Percentiles rank a stretch among this genome's conserved stretches.
Evolutionary conservation across 257 asterid genomes (phyloP).

Genomic region (Gentiana straminea): DNA sequence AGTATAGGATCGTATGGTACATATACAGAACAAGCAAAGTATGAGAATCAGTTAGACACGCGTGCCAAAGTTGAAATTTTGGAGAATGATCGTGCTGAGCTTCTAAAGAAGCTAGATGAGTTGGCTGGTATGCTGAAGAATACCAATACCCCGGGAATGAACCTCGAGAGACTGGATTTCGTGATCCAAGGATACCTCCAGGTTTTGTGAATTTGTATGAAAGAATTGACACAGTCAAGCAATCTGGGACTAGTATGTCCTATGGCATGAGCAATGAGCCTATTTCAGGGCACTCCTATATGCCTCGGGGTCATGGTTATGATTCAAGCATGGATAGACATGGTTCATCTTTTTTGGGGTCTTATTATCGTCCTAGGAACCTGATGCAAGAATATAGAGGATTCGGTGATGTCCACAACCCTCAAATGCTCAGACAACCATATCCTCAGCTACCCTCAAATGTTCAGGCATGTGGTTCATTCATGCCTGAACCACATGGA

Average conservation of each 20-base stretch:
- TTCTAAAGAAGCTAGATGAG: conserved; percentile 70
- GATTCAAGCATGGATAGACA: conserved; percentile 33
- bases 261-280: conserved; percentile 14
- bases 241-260: conserved; percentile 26
- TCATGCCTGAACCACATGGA: conserved; percentile 54
- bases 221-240: conserved; percentile 29
- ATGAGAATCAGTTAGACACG: conserved; percentile 24
- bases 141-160: conserved; percentile 46
- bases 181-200: conserved; percentile 28
- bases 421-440: conserved; percentile 41
- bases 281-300: conserved; percentile 28
- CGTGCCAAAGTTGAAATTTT: conserved; percentile 38
- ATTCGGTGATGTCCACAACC: conserved; percentile 27
- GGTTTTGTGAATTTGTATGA: conserved; percentile 33
- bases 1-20: conserved; percentile 33
- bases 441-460: conserved; percentile 33
- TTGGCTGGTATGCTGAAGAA: conserved; percentile 57
- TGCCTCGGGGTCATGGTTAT: conserved; percentile 22
- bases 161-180: conserved; percentile 33
- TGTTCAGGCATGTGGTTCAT: conserved; percentile 29
- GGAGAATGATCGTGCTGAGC: conserved; percentile 70
- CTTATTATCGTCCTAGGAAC: conserved; percentile 32
- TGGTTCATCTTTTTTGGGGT: conserved; percentile 29
- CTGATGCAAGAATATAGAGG: conserved; percentile 27
- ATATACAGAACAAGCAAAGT: conserved; percentile 33